Evolutionary conservation across 352 stramenopile species (phyloP).

Genomic region (Saprolegnia parasitica): DNA sequence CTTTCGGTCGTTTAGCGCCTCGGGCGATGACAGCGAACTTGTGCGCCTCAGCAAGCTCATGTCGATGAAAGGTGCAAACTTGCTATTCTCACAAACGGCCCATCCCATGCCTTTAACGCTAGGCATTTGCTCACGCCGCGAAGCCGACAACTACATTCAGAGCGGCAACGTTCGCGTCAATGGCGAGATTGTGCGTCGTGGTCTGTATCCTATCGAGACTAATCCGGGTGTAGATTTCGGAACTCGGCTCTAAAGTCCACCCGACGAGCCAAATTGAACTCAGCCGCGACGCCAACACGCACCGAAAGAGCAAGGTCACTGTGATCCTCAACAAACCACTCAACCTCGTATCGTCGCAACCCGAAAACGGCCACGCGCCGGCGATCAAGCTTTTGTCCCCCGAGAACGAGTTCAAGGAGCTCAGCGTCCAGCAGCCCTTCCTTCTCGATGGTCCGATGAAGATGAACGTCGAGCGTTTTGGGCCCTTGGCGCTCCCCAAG

Average conservation of each 20-base stretch:
- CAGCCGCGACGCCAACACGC: slow-evolving; percentile 55
- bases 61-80: slow-evolving; percentile 41
- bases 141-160: slow-evolving; percentile 80
- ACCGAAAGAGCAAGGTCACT: slow-evolving; percentile 74
- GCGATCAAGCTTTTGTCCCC: slow-evolving; percentile 71
- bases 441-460: slow-evolving; percentile 22
- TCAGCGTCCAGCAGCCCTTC: slow-evolving; percentile 44
- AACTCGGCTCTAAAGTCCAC: slow-evolving; percentile 66
- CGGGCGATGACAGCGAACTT: slow-evolving; percentile 29
- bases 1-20: neutral
- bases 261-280: slow-evolving; percentile 53
- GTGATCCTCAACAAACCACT: slow-evolving; percentile 81
- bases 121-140: slow-evolving; percentile 72
- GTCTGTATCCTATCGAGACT: neutral
- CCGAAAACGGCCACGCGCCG: slow-evolving; percentile 54
- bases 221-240: slow-evolving; percentile 33
- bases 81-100: neutral
- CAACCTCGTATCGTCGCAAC: slow-evolving; percentile 75
- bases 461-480: slow-evolving; percentile 26
- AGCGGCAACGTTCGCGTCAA: slow-evolving; percentile 67
- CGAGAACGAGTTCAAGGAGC: slow-evolving; percentile 67
- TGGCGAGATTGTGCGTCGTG: slow-evolving; percentile 31
- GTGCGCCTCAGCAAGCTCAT: slow-evolving; percentile 78
- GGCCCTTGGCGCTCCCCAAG: slow-evolving; percentile 65
- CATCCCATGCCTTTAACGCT: neutral